phyloP scores from a whole-genome alignment of 768 basidiomycete species.

The Arthromyces matolae region DNA sequence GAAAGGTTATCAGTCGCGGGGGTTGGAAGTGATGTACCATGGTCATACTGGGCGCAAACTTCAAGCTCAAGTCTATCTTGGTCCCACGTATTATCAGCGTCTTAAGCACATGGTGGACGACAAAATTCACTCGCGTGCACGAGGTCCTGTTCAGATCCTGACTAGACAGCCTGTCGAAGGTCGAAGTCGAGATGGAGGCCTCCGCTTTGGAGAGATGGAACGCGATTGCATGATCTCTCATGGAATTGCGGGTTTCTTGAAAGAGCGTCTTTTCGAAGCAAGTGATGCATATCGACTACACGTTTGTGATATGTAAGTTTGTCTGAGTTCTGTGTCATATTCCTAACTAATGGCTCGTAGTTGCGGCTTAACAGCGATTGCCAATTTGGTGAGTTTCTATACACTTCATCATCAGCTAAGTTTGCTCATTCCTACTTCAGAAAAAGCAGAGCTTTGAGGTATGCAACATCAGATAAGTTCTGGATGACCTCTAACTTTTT shows the following conservation, averaged over 20 bases:
- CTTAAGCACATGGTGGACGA: slow-evolving; percentile 99
- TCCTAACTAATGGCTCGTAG: slow-evolving; percentile 34
- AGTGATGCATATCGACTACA: slow-evolving; percentile 92
- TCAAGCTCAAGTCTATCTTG: slow-evolving; percentile 97
- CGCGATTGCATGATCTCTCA: slow-evolving; percentile 99
- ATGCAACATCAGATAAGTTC: slow-evolving; percentile 10
- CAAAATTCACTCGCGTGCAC: slow-evolving; percentile 96
- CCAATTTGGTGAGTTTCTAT: slow-evolving; percentile 70
- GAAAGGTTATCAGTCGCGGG: slow-evolving; percentile 95
- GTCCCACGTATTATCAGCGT: slow-evolving; percentile 98
- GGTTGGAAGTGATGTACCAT: slow-evolving; percentile 97
- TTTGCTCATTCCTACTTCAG: slow-evolving; percentile 28
- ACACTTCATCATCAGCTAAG: not conserved
- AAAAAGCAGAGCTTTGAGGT: slow-evolving; percentile 98
- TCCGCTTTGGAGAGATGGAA: slow-evolving; percentile 99
- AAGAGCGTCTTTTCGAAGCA: slow-evolving; percentile 93
- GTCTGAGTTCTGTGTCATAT: not conserved
- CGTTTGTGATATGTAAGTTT: slow-evolving; percentile 90
- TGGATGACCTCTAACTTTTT: not conserved
- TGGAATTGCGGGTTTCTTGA: slow-evolving; percentile 96
- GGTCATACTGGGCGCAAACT: slow-evolving; percentile 98
- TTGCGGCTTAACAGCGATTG: slow-evolving; percentile 95
- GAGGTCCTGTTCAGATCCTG: slow-evolving; percentile 96
- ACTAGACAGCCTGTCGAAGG: slow-evolving; percentile 98
- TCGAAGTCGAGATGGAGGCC: slow-evolving; percentile 95